Evolutionary conservation across 1,284 basidiomycete genomes (phyloP).

Genomic region (Mycosarcoma maydis): DNA sequence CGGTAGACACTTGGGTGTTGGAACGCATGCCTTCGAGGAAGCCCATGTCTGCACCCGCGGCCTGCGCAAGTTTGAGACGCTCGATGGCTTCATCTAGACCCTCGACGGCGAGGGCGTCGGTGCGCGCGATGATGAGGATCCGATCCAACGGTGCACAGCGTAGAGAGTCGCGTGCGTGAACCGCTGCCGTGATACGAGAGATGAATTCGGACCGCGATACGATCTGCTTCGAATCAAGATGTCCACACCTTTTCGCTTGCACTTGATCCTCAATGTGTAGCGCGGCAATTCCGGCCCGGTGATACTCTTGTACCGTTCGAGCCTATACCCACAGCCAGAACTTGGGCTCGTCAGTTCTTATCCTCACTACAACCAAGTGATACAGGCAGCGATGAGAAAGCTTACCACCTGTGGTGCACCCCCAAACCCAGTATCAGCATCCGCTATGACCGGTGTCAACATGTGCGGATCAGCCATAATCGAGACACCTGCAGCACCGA

Average conservation of each 20-base stretch:
- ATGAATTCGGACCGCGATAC: slow-evolving; percentile 80
- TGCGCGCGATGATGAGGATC: slow-evolving; percentile 82
- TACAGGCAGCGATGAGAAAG: background rate
- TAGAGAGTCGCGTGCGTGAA: slow-evolving; percentile 54
- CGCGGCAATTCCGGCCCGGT: slow-evolving; percentile 77
- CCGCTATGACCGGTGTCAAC: slow-evolving; percentile 73
- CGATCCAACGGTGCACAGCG: slow-evolving; percentile 76
- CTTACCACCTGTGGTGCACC: slow-evolving; percentile 77
- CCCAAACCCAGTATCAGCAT: slow-evolving; percentile 84
- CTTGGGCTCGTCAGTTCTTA: too few species aligned
- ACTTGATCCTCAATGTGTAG: slow-evolving; percentile 86
- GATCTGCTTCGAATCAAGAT: slow-evolving; percentile 81
- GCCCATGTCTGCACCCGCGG: slow-evolving; percentile 81
- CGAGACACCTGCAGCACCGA: slow-evolving; percentile 26
- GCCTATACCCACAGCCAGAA: too few species aligned
- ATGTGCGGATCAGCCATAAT: slow-evolving; percentile 25
- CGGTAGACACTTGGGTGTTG: slow-evolving; percentile 74
- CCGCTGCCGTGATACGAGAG: slow-evolving; percentile 79
- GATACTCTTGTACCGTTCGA: slow-evolving; percentile 79
- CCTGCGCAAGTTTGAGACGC: slow-evolving; percentile 77
- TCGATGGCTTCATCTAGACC: slow-evolving; percentile 81
- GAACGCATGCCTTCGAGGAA: slow-evolving; percentile 78
- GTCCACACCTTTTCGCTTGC: slow-evolving; percentile 80
- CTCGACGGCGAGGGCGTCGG: slow-evolving; percentile 80
- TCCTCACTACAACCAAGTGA: too few species aligned